Percentiles rank a stretch among this genome's conserved stretches.
Conservation (phyloP, 208 protist genomes). For the Trypanosoma congolense region DNA sequence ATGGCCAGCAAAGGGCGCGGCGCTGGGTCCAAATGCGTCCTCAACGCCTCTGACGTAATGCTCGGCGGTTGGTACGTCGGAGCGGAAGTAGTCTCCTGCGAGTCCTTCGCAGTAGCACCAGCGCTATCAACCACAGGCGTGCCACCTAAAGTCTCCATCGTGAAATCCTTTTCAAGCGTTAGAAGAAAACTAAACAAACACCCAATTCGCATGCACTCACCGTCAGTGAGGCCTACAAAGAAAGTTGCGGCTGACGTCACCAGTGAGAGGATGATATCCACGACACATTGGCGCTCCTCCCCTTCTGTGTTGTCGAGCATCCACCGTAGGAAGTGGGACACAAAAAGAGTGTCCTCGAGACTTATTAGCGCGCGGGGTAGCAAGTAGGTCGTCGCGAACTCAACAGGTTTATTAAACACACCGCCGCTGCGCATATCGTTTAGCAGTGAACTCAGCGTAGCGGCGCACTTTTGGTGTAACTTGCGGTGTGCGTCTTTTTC, state of each 20-base stretch:
- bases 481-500: slow-evolving; percentile 43
- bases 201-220: slow-evolving; percentile 67
- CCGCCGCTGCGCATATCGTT: slow-evolving; percentile 15
- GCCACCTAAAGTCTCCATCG: slow-evolving; percentile 5
- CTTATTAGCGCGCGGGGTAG: slow-evolving; percentile 69
- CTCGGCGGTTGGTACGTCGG: neutral
- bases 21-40: slow-evolving; percentile 18
- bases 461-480: slow-evolving; percentile 20
- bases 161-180: slow-evolving; percentile 12
- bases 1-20: slow-evolving; percentile 16
- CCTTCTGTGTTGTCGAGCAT: slow-evolving; percentile 21
- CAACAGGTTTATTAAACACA: slow-evolving; percentile 10
- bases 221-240: slow-evolving; percentile 69
- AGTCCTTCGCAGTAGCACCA: neutral
- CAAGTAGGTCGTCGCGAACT: slow-evolving; percentile 47
- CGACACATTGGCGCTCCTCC: slow-evolving; percentile 13
- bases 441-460: slow-evolving; percentile 9
- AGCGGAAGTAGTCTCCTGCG: neutral
- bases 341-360: slow-evolving; percentile 56
- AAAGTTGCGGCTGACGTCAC: slow-evolving; percentile 47
- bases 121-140: neutral
- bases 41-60: slow-evolving; percentile 17
- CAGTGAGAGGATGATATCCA: slow-evolving; percentile 47
- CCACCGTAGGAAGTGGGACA: slow-evolving; percentile 54
- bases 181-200: slow-evolving; percentile 40